Conservation (phyloP, 2,329 filamentous ascomycete genomes). For the Trichocomaceae sp. region DNA sequence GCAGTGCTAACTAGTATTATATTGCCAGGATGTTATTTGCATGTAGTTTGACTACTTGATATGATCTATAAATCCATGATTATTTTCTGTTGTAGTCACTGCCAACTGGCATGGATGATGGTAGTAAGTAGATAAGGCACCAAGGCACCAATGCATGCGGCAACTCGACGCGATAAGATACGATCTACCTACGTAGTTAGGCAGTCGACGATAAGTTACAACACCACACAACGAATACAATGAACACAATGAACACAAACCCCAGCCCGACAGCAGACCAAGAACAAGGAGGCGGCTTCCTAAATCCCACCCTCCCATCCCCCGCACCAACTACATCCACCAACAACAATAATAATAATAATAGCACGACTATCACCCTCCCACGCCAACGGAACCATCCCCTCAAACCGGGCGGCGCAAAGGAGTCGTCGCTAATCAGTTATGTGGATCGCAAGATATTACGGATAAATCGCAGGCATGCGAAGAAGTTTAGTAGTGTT, state of each 20-base stretch:
- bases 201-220: background rate
- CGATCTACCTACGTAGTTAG: background rate
- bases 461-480: constrained; percentile 47
- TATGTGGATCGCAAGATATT: constrained; percentile 50
- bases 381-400: constrained; percentile 49
- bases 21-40: background rate
- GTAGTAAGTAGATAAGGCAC: background rate
- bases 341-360: constrained; percentile 34
- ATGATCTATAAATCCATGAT: background rate
- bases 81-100: background rate
- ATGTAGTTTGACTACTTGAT: background rate
- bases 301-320: constrained; percentile 35
- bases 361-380: constrained; percentile 34
- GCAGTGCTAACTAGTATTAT: background rate
- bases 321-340: constrained; percentile 43
- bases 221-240: background rate
- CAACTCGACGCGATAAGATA: constrained; percentile 10
- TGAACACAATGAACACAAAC: background rate
- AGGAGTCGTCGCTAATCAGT: constrained; percentile 53
- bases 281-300: constrained; percentile 34
- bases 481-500: constrained; percentile 42
- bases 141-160: background rate
- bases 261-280: background rate
- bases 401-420: constrained; percentile 49
- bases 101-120: too few relatives aligned